Evolutionary conservation across 345 rosid genomes (phyloP), one percentile per base, ranked within the genome.

Genomic region (Salix udensis): DNA sequence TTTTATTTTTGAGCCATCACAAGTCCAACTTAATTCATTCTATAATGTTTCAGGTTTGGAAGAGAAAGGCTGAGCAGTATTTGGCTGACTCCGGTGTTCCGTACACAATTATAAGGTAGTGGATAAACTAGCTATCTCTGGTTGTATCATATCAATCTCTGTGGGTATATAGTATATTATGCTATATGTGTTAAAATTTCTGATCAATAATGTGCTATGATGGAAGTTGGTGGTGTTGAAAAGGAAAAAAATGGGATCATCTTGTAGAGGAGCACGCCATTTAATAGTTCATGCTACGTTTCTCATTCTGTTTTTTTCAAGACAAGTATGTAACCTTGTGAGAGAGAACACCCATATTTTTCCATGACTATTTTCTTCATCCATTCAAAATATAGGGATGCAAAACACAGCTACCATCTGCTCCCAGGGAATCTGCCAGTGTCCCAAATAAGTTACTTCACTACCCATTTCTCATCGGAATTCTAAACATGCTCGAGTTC

Each of bases 51-150:
- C 76, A 91, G 99, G 86, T 93, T 19, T 96, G 99, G 99, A 96
- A 96, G 90, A 91, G 99, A 87, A 96, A 96, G 79, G 93, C 99
- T n/a, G 99, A 96, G 87, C 98, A 92, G 80, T 96, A 93, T 86
- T 86, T 96, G 91, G 94, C 94, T 52, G 98, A 96, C 76, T 92
- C 94, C 34, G 94, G 98, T 64, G 34, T 96, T 73, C 95, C 99
- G 0, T 93, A 93, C 87, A 96, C 99, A 37, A 96, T 96, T 62
- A 91, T 96, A 87, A 93, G 98, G 98, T 92, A 74, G n/a, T 4
- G 4, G 50, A 46, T 14, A 46, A 46, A 4, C 50, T 46, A 46
- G 50, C 7, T 53, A 19, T 39, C 58, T 16, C 30, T 65, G 3
- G 40, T 46, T 26, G 67, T 18, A 26, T 62, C 39, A 34, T 21